Base-by-base conservation (phyloP, 2,329 filamentous ascomycete genomes). In the Gliomastix tumulicola region DNA sequence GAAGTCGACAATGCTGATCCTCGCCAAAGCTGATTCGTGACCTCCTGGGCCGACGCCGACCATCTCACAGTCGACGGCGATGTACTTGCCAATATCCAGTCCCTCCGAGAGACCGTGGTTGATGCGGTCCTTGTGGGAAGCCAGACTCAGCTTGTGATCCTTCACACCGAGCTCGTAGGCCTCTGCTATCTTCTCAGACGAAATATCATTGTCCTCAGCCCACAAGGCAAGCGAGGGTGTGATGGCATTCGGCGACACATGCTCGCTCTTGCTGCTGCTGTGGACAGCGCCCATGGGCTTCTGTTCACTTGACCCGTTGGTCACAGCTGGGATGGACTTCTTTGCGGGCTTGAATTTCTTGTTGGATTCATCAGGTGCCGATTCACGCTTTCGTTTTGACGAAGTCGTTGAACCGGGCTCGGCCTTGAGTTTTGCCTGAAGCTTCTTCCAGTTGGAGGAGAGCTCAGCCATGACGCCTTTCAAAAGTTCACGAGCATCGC, bases 51-150 rank as follows among this genome's bases (percentile, higher is more conserved):
- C 85, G 11, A 94, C 78, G 33, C 90, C 92, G 19, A 98, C 92
- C 92, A 98, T 98, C 64, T 98, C 92, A 60, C 92, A 98, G 65
- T 98, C 92, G 32, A 98, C 77, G 16, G 86, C 84, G 30, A 98
- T 66, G 57, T 94, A 98, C 69, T 92, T 94, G 35, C 90, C 92
- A 16, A 89, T 66, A 36, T 88, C 76, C 23, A 83, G 63, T 6
- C 71, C 76, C 18, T 66, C 58, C 3, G 75, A 71, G 4, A 79
- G 64, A 1, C 83, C 83, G 31, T 76, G 72, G 51, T 87, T 86
- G 42, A 81, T 64, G 31, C 68, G 71, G 34, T 71, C 69, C 27
- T 70, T 59, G 18, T 56, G 57, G 10, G 66, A 57, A 13, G 60
- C 57, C 20, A 76, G 60, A 41, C 71, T 59, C 47, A 57, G 49